Conservation (phyloP, 108 stramenopile species). For the Pseudonitzschia pungens region DNA sequence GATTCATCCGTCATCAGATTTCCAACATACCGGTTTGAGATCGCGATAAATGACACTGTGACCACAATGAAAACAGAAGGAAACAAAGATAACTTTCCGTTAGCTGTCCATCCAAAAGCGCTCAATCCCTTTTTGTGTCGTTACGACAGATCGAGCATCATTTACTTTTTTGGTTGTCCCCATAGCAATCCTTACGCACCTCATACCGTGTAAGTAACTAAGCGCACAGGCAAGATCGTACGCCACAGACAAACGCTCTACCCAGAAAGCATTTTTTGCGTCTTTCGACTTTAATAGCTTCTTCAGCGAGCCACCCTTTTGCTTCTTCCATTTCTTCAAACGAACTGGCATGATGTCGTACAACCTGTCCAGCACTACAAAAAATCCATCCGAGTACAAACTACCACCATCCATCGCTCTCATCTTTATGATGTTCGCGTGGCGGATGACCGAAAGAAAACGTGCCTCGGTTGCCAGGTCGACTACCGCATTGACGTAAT, state of each 20-base stretch:
- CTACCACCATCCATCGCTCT: conserved; percentile 43
- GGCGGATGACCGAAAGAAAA: conserved; percentile 76
- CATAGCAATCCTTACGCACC: conserved; percentile 34
- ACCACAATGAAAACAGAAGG: conserved; percentile 7
- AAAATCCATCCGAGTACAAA: conserved; percentile 53
- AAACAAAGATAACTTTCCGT: too few species aligned
- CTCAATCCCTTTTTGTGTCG: too few species aligned
- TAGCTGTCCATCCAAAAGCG: too few species aligned
- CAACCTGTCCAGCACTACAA: conserved; percentile 76
- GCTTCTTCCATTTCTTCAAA: conserved; percentile 69
- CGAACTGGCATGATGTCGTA: conserved; percentile 71
- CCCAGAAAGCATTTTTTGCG: conserved; percentile 53
- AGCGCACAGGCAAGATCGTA: conserved; percentile 79
- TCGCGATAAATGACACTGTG: conserved; percentile 74
- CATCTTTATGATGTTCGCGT: conserved; percentile 92
- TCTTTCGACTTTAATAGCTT: conserved; percentile 69
- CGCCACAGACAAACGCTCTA: conserved; percentile 68
- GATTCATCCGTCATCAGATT: neutral
- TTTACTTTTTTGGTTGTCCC: neutral
- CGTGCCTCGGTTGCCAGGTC: conserved; percentile 82
- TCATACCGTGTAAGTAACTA: conserved; percentile 67
- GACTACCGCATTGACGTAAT: conserved; percentile 71
- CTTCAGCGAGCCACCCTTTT: conserved; percentile 47
- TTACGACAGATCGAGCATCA: neutral
- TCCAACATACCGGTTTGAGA: conserved; percentile 40